Evolutionary conservation across 371 early-diverging fungal species (phyloP).

Genomic region (Rhizomucor pusillus): DNA sequence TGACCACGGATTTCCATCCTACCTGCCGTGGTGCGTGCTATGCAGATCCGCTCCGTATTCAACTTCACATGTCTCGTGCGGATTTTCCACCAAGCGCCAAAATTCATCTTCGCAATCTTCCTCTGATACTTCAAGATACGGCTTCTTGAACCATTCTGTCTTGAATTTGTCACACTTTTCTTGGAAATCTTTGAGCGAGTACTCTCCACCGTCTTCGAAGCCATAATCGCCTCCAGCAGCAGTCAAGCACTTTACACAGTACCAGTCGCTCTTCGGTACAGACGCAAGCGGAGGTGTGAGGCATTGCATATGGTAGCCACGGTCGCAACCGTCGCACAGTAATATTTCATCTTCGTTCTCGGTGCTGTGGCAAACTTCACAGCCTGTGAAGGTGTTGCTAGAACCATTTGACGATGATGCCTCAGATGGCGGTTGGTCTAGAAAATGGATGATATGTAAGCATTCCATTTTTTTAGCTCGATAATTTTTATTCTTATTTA

Average conservation of each 20-base stretch:
- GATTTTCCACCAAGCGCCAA: conserved; percentile 88
- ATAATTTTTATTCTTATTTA: conserved; percentile 16
- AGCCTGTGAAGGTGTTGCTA: conserved; percentile 10
- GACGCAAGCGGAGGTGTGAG: conserved; percentile 65
- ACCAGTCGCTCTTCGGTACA: conserved; percentile 82
- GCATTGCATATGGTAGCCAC: conserved; percentile 81
- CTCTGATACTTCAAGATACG: conserved; percentile 59
- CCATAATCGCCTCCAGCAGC: conserved; percentile 87
- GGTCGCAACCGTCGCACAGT: conserved; percentile 87
- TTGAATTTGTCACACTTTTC: conserved; percentile 80
- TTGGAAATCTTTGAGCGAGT: conserved; percentile 80
- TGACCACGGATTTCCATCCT: background rate
- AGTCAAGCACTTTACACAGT: conserved; percentile 80
- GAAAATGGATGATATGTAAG: too few species aligned
- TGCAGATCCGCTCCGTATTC: conserved; percentile 97
- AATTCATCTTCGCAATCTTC: conserved; percentile 90
- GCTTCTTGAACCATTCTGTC: conserved; percentile 64
- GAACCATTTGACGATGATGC: too few species aligned
- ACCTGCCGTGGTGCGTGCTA: conserved; percentile 88
- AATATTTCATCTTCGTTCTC: conserved; percentile 68
- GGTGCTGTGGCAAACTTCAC: conserved; percentile 59
- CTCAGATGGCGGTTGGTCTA: too few species aligned
- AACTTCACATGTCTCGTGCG: conserved; percentile 87
- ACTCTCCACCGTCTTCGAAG: conserved; percentile 85
- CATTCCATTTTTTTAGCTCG: too few species aligned